Conservation (phyloP, 768 basidiomycete species). For the Candolleomyces efflorescens region DNA sequence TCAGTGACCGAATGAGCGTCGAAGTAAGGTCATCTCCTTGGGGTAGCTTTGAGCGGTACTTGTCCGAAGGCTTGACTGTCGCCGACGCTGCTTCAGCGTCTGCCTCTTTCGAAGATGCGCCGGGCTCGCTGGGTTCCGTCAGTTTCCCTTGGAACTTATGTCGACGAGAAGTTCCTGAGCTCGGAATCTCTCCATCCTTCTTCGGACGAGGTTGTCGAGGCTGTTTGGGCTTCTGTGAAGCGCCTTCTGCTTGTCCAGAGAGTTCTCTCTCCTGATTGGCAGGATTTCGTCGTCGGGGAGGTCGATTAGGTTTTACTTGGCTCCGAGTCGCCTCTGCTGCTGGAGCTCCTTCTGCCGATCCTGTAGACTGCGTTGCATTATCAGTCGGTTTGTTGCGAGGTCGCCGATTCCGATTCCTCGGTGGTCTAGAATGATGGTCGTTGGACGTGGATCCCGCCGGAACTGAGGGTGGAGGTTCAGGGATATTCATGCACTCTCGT, state of each 20-base stretch:
- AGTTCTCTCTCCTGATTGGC: background rate
- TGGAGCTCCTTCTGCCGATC: background rate
- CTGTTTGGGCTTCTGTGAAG: background rate
- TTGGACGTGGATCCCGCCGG: no score
- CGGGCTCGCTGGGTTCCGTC: background rate
- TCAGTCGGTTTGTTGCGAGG: background rate
- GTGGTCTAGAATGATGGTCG: background rate
- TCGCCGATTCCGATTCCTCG: background rate
- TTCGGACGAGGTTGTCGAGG: background rate
- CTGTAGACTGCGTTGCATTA: background rate
- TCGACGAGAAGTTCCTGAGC: background rate
- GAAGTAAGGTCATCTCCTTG: slow-evolving; percentile 68
- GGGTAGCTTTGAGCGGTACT: slow-evolving; percentile 9
- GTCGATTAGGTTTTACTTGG: background rate
- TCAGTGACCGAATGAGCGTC: slow-evolving; percentile 59
- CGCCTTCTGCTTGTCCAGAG: background rate
- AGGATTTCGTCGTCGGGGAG: background rate
- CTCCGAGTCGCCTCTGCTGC: background rate
- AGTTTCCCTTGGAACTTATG: background rate
- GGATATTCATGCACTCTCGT: no score
- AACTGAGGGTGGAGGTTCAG: no score
- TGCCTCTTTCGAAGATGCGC: background rate
- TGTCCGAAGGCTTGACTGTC: slow-evolving; percentile 8
- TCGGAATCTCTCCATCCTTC: background rate
- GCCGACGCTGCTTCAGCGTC: background rate